Conservation (phyloP, 2,329 filamentous ascomycete genomes). For the Nemania sp. region DNA sequence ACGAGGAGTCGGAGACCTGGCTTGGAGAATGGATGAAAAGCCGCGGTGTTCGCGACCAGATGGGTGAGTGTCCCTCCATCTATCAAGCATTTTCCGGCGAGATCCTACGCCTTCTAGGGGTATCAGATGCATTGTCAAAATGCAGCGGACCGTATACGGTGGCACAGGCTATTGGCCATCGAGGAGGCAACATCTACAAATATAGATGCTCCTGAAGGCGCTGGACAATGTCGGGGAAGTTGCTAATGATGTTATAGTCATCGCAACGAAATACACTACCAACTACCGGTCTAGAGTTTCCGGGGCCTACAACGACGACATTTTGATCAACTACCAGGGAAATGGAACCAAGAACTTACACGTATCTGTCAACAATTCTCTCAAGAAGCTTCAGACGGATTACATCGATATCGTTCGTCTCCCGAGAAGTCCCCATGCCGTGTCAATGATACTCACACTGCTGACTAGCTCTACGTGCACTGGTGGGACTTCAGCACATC, state of each 20-base stretch:
- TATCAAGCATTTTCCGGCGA: neutral
- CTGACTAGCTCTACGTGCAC: conserved; percentile 59
- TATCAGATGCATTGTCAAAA: neutral
- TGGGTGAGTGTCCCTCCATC: conserved; percentile 49
- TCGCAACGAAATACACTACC: conserved; percentile 72
- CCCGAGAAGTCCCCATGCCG: neutral
- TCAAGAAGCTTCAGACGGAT: conserved; percentile 66
- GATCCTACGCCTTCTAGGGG: neutral
- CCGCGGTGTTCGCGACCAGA: conserved; percentile 66
- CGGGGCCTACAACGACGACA: conserved; percentile 43
- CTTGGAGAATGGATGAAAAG: conserved; percentile 73
- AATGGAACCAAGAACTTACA: conserved; percentile 67
- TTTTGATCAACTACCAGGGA: conserved; percentile 59
- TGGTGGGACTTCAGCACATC: conserved; percentile 72
- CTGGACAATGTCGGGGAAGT: too few relatives aligned
- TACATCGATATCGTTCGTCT: conserved; percentile 67
- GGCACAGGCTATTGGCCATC: too few relatives aligned
- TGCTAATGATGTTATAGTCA: conserved; percentile 47
- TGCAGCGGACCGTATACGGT: neutral
- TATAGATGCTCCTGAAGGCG: too few relatives aligned
- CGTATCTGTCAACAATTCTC: conserved; percentile 57
- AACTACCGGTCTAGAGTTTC: conserved; percentile 50
- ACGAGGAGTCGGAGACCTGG: conserved; percentile 65
- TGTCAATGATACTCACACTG: conserved; percentile 21
- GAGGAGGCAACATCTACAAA: too few relatives aligned